Conservation (phyloP, 2,329 filamentous ascomycete species). For the Trichophyton verrucosum region DNA sequence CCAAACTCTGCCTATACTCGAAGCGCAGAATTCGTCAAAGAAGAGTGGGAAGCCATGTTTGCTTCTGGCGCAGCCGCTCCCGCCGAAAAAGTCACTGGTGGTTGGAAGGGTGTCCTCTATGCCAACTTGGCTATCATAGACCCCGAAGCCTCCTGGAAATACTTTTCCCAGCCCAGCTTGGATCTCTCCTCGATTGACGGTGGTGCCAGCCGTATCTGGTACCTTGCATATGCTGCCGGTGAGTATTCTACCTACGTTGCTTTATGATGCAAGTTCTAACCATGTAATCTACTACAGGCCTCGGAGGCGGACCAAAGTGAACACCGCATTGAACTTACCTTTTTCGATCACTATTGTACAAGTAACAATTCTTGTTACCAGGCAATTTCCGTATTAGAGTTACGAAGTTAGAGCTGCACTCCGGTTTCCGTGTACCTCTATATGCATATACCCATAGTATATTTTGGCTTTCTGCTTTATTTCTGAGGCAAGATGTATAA, state of each 20-base stretch:
- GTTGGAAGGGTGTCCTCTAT: conserved; percentile 77
- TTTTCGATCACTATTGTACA: neutral
- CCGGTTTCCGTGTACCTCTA: neutral
- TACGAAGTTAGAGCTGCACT: neutral
- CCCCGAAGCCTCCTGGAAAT: conserved; percentile 55
- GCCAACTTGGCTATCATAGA: conserved; percentile 71
- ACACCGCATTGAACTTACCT: neutral
- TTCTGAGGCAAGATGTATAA: neutral
- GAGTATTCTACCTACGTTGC: conserved; percentile 14
- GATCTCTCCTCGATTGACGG: conserved; percentile 56
- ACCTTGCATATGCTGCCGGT: conserved; percentile 66
- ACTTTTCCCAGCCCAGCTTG: conserved; percentile 58
- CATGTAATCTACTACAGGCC: conserved; percentile 9
- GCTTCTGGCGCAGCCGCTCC: conserved; percentile 50
- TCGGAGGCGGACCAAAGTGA: conserved; percentile 12
- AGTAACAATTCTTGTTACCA: neutral
- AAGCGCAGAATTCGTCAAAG: conserved; percentile 53
- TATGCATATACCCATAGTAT: neutral
- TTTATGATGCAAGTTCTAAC: neutral
- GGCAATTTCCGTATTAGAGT: neutral
- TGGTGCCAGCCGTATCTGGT: conserved; percentile 75
- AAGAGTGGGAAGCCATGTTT: conserved; percentile 79
- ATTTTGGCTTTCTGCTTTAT: neutral
- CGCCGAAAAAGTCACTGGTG: conserved; percentile 47
- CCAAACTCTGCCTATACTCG: conserved; percentile 58